Conservation (phyloP, 495 filamentous ascomycete genomes). For the Thermothielavioides terrestris region DNA sequence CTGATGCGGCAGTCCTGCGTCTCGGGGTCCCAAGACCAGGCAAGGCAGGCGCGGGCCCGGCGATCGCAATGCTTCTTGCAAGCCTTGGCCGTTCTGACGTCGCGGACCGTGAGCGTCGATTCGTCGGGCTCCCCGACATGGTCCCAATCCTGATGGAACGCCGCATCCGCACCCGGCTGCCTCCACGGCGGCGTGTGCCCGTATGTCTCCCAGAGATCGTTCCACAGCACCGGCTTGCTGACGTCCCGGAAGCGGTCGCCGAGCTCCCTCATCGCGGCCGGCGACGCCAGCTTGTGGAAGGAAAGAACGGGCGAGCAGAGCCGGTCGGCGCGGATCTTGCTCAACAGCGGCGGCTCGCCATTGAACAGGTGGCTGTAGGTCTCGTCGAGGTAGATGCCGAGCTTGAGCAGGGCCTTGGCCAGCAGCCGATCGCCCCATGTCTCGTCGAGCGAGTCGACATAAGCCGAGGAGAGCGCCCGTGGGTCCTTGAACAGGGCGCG, state of each 20-base stretch:
- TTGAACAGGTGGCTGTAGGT: constrained; percentile 37
- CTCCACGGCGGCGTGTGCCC: constrained; percentile 24
- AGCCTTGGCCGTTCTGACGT: constrained; percentile 21
- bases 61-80: constrained; percentile 21
- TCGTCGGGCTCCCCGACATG: constrained; percentile 32
- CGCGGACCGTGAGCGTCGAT: constrained; percentile 20
- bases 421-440: constrained; percentile 39
- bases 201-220: constrained; percentile 32
- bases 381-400: constrained; percentile 37
- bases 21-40: constrained; percentile 36
- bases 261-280: constrained; percentile 27
- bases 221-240: constrained; percentile 31
- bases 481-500: constrained; percentile 27
- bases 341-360: constrained; percentile 35
- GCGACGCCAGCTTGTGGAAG: constrained; percentile 33
- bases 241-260: constrained; percentile 29
- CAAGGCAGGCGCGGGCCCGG: constrained; percentile 24
- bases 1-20: constrained; percentile 27
- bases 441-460: constrained; percentile 31
- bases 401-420: constrained; percentile 31
- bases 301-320: constrained; percentile 34
- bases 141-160: constrained; percentile 27
- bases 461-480: constrained; percentile 20
- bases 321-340: constrained; percentile 33
- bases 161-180: constrained; percentile 18